Evolutionary conservation across 1,284 basidiomycete species (phyloP), one percentile per base, ranked within the genome.

Genomic region (Cutaneotrichosporon daszewskae): DNA sequence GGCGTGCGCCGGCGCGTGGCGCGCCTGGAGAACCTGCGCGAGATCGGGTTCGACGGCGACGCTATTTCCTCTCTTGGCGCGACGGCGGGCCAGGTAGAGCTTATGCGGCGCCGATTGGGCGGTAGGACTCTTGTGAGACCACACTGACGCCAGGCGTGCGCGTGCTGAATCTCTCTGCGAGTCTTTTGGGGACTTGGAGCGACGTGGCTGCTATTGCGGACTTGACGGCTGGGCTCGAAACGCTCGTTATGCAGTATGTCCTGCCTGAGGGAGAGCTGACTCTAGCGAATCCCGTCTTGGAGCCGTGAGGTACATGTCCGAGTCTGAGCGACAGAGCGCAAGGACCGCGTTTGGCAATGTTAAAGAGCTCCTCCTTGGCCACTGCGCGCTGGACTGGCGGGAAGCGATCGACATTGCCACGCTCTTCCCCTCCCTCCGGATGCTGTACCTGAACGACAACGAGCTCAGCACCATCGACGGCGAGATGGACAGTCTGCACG

Each of bases 391-490:
- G 27, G 72, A 75, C 22, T 94, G 88, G 89, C 55, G 60, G 27
- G 82, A 86, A 72, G 48, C 67, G 17, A 68, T 75, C 43, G 47
- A 55, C 13, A 69, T 84, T 22, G 74, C 76, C 7, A 43, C 58
- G 50, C 34, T 74, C 25, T 83, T 94, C 73, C 79, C 82, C 0
- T 66, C 64, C 18, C 71, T 97, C 19, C 72, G 72, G 32, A 59
- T 75, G 1, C 72, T 92, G 5, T 85, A 94, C 69, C 66, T 90
- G 42, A 89, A 88, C 7, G 79, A 83, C 68, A 95, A 96, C 62
- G 23, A 40, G 36, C 16, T 31, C 8, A 10, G 13, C 13, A n/a
- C 28, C 14, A 9, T 31, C 7, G 28, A 8, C 9, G 16, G 7
- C 28, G 9, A 9, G 8, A 9, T n/a, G 13, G 8, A 31, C 26